Conservation (phyloP, 768 basidiomycete genomes). For the Boletus fagicola region DNA sequence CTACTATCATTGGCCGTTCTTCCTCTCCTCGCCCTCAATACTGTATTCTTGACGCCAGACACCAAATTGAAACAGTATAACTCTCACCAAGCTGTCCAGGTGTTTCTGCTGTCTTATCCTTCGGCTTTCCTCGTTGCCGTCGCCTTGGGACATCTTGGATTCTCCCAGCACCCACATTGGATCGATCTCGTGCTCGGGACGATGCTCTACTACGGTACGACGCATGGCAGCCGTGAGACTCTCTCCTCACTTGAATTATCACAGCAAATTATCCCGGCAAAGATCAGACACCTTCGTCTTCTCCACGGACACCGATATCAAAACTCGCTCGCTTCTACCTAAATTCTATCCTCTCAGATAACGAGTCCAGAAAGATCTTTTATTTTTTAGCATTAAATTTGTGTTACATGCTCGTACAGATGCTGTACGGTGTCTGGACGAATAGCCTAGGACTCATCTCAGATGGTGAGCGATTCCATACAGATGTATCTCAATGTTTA, state of each 20-base stretch:
- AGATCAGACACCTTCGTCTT: constrained; percentile 40
- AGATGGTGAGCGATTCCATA: constrained; percentile 63
- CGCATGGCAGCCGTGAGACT: not conserved
- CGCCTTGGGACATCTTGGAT: constrained; percentile 59
- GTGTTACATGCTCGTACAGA: constrained; percentile 95
- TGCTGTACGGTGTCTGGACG: constrained; percentile 97
- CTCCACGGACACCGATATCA: constrained; percentile 52
- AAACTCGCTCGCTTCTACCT: constrained; percentile 67
- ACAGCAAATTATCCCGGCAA: constrained; percentile 54
- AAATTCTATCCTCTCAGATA: constrained; percentile 87
- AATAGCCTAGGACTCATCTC: constrained; percentile 96
- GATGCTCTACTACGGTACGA: constrained; percentile 65
- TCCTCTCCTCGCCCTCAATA: constrained; percentile 59
- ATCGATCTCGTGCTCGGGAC: constrained; percentile 57
- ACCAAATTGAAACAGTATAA: constrained; percentile 47
- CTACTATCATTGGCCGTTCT: constrained; percentile 55
- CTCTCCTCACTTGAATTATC: constrained; percentile 7
- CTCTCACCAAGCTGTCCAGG: constrained; percentile 50
- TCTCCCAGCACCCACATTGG: constrained; percentile 58
- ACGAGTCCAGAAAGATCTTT: constrained; percentile 93
- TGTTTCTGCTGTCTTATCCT: constrained; percentile 60
- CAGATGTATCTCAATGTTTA: not conserved
- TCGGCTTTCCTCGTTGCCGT: constrained; percentile 46
- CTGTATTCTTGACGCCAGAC: constrained; percentile 60
- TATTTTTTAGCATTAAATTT: constrained; percentile 95